Evolutionary conservation across 2,329 filamentous ascomycete species (phyloP), one percentile per base, ranked within the genome.

Genomic region (Drechslera avenae): DNA sequence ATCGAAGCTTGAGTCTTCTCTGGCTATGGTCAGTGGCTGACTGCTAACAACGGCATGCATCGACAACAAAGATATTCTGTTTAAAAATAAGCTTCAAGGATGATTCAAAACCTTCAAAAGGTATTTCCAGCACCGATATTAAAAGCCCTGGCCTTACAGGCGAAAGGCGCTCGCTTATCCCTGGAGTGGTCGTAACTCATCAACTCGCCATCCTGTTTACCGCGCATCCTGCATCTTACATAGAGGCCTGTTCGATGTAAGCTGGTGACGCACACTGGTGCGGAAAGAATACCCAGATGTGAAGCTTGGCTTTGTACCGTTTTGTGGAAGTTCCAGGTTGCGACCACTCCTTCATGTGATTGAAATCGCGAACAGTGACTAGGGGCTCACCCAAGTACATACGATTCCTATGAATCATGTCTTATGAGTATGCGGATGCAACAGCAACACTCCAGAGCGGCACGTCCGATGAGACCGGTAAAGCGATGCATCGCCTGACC

Each of bases 231-330:
- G 21, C 21, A 23, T 23, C 7, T 3, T 23, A 1, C 4, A 8
- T 5, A 23, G 21, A 23, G 6, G 21, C 21, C 21, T 23, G 21
- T 8, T 8, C 21, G 21, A 23, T 7, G 6, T 8, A 23, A 8
- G 9, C 9, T 23, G 21, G 9, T 2, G 21, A 23, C 21, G 21
- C 6, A 5, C 9, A 7, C 4, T 23, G 21, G 9, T 7, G 9
- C 21, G 37, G 36, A 33, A 52, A 52, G 10, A 35, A 52, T 53
- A 59, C 50, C 54, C 31, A 43, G 53, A 50, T 39, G 44, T 35
- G 50, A 39, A 17, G 31, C 52, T 53, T 56, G 43, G 46, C 46
- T 33, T 9, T 58, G 39, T 23, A 5, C 21, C 16, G 31, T 28
- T 26, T 39, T 30, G 35, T 43, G 31, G 45, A 6, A 36, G 32